phyloP scores from a whole-genome alignment of 2,329 filamentous ascomycete species.

The Penicillium brevicompactum region DNA sequence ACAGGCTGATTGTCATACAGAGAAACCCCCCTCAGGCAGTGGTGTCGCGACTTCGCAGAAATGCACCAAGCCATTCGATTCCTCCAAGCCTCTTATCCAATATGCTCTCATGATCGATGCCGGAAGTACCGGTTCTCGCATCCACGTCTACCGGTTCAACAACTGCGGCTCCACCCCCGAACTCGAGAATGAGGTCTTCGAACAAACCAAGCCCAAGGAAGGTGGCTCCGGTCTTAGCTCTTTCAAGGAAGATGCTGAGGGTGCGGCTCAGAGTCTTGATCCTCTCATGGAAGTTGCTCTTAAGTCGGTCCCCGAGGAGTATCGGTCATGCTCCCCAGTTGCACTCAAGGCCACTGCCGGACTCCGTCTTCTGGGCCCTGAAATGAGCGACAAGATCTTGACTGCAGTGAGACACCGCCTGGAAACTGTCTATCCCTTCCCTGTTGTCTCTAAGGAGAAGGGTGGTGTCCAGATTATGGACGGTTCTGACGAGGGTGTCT shows the following conservation, averaged over 20 bases:
- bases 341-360: conserved; percentile 99
- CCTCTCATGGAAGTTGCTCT: conserved; percentile 84
- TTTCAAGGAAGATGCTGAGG: conserved; percentile 82
- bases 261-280: conserved; percentile 87
- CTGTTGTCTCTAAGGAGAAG: conserved; percentile 81
- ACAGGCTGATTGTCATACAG: conserved; percentile 15
- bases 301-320: conserved; percentile 78
- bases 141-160: conserved; percentile 99
- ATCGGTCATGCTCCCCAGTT: conserved; percentile 89
- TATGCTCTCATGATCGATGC: conserved; percentile 99
- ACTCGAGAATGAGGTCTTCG: conserved; percentile 88
- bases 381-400: conserved; percentile 81
- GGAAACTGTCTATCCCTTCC: conserved; percentile 90
- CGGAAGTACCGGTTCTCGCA: conserved; percentile 94
- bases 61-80: conserved; percentile 81
- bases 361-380: conserved; percentile 78
- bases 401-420: conserved; percentile 80
- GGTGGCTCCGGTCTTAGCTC: conserved; percentile 81
- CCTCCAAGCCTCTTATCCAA: conserved; percentile 90
- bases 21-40: conserved; percentile 32
- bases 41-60: conserved; percentile 61
- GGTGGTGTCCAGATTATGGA: conserved; percentile 97
- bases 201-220: conserved; percentile 85
- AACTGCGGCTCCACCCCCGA: conserved; percentile 96
- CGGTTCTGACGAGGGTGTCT: conserved; percentile 94